phyloP scores from a whole-genome alignment of 441 rosid species.

The Adansonia grandidieri region DNA sequence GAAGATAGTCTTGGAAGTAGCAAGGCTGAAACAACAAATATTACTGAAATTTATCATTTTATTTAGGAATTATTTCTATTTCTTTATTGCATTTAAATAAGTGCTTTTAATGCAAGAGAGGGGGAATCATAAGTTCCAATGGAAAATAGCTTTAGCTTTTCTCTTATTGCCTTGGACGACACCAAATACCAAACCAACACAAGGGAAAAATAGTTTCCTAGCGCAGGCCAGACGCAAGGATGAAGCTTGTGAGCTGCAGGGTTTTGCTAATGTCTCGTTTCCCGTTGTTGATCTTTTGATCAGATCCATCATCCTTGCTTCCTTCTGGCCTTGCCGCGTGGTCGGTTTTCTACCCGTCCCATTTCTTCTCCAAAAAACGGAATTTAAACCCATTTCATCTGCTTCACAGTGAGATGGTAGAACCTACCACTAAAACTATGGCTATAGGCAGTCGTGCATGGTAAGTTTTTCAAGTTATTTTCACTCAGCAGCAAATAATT shows the following conservation, averaged over 20 bases:
- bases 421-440: neutral
- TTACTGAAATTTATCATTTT: no score
- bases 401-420: neutral
- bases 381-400: neutral
- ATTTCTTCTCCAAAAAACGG: neutral
- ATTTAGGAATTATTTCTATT: no score
- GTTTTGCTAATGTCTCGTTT: no score
- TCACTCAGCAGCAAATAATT: neutral
- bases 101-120: neutral
- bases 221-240: no score
- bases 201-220: no score
- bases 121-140: neutral
- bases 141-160: neutral
- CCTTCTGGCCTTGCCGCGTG: neutral
- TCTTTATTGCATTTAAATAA: neutral
- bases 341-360: neutral
- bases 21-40: neutral
- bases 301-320: neutral
- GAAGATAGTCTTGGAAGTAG: neutral
- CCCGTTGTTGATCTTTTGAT: neutral
- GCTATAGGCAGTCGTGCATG: neutral
- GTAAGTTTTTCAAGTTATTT: neutral
- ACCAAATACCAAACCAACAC: neutral
- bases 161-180: neutral
- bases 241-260: neutral